Conservation (phyloP, 257 asterid genomes). For the Solanum infundibuliforme region DNA sequence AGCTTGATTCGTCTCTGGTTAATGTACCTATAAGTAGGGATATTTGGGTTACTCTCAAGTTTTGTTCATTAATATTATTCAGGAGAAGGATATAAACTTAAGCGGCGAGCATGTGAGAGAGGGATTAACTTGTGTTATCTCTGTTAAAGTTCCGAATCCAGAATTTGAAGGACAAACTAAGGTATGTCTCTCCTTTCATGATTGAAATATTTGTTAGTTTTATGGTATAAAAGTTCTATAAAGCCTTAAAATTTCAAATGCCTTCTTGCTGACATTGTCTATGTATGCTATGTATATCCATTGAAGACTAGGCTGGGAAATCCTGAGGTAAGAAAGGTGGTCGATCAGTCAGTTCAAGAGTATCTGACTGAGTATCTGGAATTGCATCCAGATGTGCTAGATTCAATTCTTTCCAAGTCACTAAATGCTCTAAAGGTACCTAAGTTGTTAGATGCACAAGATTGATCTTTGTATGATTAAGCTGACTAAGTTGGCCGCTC, state of each 20-base stretch:
- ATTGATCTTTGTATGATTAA: neutral
- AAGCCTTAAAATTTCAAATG: neutral
- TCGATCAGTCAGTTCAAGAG: slow-evolving; percentile 77
- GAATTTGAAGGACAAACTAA: slow-evolving; percentile 99
- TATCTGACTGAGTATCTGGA: slow-evolving; percentile 90
- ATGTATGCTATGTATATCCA: neutral
- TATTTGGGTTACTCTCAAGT: neutral
- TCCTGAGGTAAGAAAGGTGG: slow-evolving; percentile 84
- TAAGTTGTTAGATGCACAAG: neutral
- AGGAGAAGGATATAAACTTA: slow-evolving; percentile 87
- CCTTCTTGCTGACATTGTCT: neutral
- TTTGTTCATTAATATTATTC: slow-evolving; percentile 13
- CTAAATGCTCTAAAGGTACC: slow-evolving; percentile 90
- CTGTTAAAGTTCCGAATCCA: slow-evolving; percentile 89
- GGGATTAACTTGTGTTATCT: slow-evolving; percentile 88
- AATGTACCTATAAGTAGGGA: neutral
- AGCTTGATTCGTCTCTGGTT: neutral
- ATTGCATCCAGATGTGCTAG: slow-evolving; percentile 92
- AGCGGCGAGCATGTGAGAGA: slow-evolving; percentile 98
- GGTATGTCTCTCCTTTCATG: slow-evolving; percentile 25
- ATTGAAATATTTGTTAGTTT: neutral
- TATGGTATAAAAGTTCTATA: neutral
- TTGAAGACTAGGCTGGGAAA: slow-evolving; percentile 91
- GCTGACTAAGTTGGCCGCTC: slow-evolving; percentile 1
- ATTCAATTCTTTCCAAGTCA: slow-evolving; percentile 77